Evolutionary conservation across 768 basidiomycete species (phyloP).

Genomic region (Tubosaeta sp.): DNA sequence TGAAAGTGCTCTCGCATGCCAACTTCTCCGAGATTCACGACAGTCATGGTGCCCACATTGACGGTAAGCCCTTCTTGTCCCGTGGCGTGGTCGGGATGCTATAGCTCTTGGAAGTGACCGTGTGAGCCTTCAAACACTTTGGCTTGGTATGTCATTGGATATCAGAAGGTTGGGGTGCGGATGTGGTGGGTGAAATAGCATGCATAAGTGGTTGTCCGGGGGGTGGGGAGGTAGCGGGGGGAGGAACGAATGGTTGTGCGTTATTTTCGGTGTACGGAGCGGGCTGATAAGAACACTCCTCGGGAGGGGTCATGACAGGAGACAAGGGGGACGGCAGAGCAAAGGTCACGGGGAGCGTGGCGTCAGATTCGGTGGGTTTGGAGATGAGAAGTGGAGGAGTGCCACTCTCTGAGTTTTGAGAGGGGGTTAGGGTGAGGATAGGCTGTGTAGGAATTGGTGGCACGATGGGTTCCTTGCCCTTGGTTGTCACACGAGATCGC

Average conservation of each 20-base stretch:
- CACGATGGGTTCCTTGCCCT: too few species aligned
- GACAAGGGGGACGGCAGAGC: slow-evolving; percentile 30
- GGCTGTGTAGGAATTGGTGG: too few species aligned
- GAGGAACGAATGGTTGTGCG: slow-evolving; percentile 14
- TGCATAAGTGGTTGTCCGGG: slow-evolving; percentile 20
- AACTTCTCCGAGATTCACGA: too few species aligned
- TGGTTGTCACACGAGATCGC: too few species aligned
- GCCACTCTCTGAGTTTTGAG: too few species aligned
- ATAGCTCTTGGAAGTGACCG: too few species aligned
- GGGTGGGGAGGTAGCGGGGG: slow-evolving; percentile 15
- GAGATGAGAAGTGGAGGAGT: slow-evolving; percentile 38
- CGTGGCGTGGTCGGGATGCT: too few species aligned
- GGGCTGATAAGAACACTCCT: slow-evolving; percentile 29
- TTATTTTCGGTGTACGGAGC: slow-evolving; percentile 23
- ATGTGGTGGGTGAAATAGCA: slow-evolving; percentile 12
- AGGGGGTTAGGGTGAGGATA: too few species aligned
- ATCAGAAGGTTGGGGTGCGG: slow-evolving; percentile 24
- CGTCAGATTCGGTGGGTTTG: slow-evolving; percentile 24
- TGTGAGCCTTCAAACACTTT: slow-evolving; percentile 75
- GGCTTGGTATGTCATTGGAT: slow-evolving; percentile 53
- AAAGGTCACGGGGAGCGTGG: slow-evolving; percentile 14
- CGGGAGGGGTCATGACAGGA: slow-evolving; percentile 32
- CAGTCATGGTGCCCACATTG: too few species aligned
- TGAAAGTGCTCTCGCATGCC: too few species aligned
- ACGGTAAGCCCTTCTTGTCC: too few species aligned